Evolutionary conservation across 1,284 basidiomycete species (phyloP).

Genomic region (Fomitiporia mediterranea): DNA sequence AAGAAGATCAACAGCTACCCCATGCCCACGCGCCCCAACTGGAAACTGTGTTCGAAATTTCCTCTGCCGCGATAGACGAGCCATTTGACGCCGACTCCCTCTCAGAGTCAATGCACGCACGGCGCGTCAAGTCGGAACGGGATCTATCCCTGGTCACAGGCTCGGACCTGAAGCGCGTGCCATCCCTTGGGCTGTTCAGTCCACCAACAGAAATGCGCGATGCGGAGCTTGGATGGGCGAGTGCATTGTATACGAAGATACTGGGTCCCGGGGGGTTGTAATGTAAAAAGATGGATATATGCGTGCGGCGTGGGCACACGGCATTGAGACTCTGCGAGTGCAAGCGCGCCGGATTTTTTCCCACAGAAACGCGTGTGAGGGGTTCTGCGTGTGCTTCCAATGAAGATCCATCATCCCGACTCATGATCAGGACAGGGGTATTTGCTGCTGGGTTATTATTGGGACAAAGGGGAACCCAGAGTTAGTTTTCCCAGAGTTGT

Average conservation of each 20-base stretch:
- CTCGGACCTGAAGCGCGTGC: background rate
- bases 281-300: background rate
- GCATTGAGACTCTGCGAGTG: too few relatives aligned
- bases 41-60: background rate
- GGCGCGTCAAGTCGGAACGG: slow-evolving; percentile 28
- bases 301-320: background rate
- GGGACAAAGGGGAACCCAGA: background rate
- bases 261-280: slow-evolving; percentile 2
- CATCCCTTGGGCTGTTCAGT: slow-evolving; percentile 11
- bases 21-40: background rate
- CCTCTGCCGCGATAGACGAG: slow-evolving; percentile 25
- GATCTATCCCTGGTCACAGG: background rate
- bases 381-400: too few relatives aligned
- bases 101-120: slow-evolving; percentile 32
- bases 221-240: background rate
- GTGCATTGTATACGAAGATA: slow-evolving; percentile 6
- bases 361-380: background rate
- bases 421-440: slow-evolving; percentile 2
- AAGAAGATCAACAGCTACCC: slow-evolving; percentile 9
- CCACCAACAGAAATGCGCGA: slow-evolving; percentile 1
- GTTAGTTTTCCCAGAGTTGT: too few relatives aligned
- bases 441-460: background rate
- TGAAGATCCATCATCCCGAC: background rate
- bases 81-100: slow-evolving; percentile 42
- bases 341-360: background rate